Evolutionary conservation across 1,284 basidiomycete genomes (phyloP).

Genomic region (Cerrena zonata): DNA sequence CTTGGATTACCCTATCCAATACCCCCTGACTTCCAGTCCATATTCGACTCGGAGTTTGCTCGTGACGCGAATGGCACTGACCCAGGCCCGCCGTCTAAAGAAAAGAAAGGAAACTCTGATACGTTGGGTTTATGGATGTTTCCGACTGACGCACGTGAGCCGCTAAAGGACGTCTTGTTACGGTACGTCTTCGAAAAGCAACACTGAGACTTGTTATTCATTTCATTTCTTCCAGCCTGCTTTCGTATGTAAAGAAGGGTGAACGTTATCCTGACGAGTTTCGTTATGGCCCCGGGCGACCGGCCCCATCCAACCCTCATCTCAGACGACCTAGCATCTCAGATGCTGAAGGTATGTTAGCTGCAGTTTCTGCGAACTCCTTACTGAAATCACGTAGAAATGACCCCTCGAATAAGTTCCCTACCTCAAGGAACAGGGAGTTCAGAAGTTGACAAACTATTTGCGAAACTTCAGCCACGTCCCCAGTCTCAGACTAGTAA

Average conservation of each 20-base stretch:
- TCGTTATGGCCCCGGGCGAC: constrained; percentile 58
- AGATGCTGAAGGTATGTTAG: background rate
- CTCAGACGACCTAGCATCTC: constrained; percentile 25
- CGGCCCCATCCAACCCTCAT: constrained; percentile 47
- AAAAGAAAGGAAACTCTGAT: constrained; percentile 49
- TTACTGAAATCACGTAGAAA: background rate
- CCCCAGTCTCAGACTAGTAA: constrained; percentile 12
- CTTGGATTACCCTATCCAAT: constrained; percentile 28
- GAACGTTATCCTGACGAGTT: constrained; percentile 64
- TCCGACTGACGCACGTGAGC: constrained; percentile 63
- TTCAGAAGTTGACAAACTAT: constrained; percentile 59
- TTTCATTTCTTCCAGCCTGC: constrained; percentile 38
- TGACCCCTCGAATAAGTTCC: background rate
- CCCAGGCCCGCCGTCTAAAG: constrained; percentile 20
- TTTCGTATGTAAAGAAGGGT: constrained; percentile 58
- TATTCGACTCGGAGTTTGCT: constrained; percentile 25
- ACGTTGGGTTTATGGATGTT: constrained; percentile 80
- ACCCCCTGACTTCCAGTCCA: constrained; percentile 18
- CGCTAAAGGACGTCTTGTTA: constrained; percentile 62
- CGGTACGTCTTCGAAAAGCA: constrained; percentile 34
- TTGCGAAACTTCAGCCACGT: constrained; percentile 43
- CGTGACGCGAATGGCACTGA: constrained; percentile 11
- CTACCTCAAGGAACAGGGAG: constrained; percentile 14
- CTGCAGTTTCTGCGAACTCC: background rate
- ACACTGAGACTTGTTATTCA: background rate